Evolutionary conservation across 345 rosid species (phyloP).

Genomic region (Linum usitatissimum): DNA sequence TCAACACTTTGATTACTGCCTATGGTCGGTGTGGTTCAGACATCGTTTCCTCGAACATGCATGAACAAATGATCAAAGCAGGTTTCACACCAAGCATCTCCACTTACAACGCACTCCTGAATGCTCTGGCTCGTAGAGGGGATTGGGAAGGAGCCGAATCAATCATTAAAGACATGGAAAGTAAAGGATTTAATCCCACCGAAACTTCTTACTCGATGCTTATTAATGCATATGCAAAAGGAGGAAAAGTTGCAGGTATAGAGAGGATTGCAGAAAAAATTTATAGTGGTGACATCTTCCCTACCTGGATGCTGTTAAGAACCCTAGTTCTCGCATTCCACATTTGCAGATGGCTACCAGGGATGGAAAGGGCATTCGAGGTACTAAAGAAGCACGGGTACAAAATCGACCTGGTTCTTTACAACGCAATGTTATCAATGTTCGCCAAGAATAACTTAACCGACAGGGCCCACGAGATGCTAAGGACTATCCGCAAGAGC

Average conservation of each 20-base stretch:
- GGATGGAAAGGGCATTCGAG: constrained; percentile 61
- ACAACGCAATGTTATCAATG: constrained; percentile 68
- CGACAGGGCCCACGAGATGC: constrained; percentile 45
- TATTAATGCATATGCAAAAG: constrained; percentile 71
- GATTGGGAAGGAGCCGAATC: constrained; percentile 72
- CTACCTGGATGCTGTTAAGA: constrained; percentile 91
- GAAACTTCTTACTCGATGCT: constrained; percentile 69
- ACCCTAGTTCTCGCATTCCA: constrained; percentile 57
- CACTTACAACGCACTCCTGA: constrained; percentile 78
- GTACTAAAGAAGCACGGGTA: constrained; percentile 48
- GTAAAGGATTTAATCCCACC: constrained; percentile 62
- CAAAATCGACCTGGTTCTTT: constrained; percentile 73
- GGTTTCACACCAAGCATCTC: constrained; percentile 71
- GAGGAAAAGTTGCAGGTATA: constrained; percentile 56
- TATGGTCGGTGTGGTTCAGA: constrained; percentile 77
- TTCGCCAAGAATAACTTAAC: constrained; percentile 58
- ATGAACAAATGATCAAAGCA: constrained; percentile 58
- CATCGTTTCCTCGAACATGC: constrained; percentile 55
- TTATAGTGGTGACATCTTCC: constrained; percentile 49
- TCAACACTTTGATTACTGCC: constrained; percentile 71
- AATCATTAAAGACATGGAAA: constrained; percentile 59
- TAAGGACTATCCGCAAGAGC: constrained; percentile 36
- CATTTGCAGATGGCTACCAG: constrained; percentile 54
- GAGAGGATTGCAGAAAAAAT: constrained; percentile 58
- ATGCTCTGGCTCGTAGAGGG: constrained; percentile 72